Conservation (phyloP, 176 grass and related monocot species). For the Zea mays region Zm-B73-REFERENCE-NAM-5.0 NC_050103.1:143676001-143676500, state of each 20-base stretch:
- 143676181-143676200: slow-evolving; percentile 7
- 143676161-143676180: not conserved
- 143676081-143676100: slow-evolving; percentile 76
- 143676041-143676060: slow-evolving; percentile 62
- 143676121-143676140: slow-evolving; percentile 20
- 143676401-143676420: not conserved
- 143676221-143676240: not conserved
- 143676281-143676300: slow-evolving; percentile 23
- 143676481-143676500: not conserved
- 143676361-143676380: not conserved
- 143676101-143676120: slow-evolving; percentile 95
- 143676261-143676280: not conserved
- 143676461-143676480: not conserved
- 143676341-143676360: not conserved
- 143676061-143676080: slow-evolving; percentile 88
- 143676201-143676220: slow-evolving; percentile 16
- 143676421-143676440: not conserved
- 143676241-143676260: not conserved
- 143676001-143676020: slow-evolving; percentile 50
- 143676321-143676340: not conserved
- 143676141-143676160: slow-evolving; percentile 6
- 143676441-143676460: not conserved
- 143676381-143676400: not conserved
- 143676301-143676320: not conserved
- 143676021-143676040: slow-evolving; percentile 80